phyloP scores from a whole-genome alignment of 202 grass and related monocot genomes.

The Digitaria exilis region DNA sequence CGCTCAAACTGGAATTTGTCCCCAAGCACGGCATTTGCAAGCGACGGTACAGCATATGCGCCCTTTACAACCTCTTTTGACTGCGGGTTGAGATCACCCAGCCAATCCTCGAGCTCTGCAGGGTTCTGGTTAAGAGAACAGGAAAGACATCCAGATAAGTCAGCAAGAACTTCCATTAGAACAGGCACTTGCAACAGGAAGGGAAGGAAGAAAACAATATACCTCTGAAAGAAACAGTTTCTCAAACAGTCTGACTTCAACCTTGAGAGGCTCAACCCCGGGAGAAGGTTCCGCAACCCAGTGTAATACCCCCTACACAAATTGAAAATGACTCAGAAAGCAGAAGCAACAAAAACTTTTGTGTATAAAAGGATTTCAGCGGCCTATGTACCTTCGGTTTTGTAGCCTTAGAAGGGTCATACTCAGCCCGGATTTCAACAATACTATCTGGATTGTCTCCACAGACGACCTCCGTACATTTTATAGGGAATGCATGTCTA shows the following conservation, averaged over 20 bases:
- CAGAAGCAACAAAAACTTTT: background rate
- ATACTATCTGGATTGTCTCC: slow-evolving; percentile 57
- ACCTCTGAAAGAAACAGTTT: slow-evolving; percentile 85
- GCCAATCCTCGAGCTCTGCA: slow-evolving; percentile 72
- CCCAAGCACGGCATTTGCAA: slow-evolving; percentile 47
- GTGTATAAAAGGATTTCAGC: slow-evolving; percentile 20
- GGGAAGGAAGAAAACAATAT: background rate
- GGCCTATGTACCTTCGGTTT: slow-evolving; percentile 65
- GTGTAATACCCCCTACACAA: slow-evolving; percentile 76
- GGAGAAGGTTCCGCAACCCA: slow-evolving; percentile 82
- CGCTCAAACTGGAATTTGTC: slow-evolving; percentile 93
- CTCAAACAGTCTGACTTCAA: slow-evolving; percentile 79
- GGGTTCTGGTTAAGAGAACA: slow-evolving; percentile 59
- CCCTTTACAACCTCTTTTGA: slow-evolving; percentile 73
- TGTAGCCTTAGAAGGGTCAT: slow-evolving; percentile 66
- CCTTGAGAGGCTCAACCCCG: slow-evolving; percentile 74
- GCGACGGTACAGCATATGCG: slow-evolving; percentile 64
- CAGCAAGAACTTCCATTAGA: slow-evolving; percentile 17
- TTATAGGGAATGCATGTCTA: slow-evolving; percentile 87
- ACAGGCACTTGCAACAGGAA: background rate
- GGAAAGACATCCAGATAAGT: background rate
- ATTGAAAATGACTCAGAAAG: background rate
- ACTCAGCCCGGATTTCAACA: slow-evolving; percentile 69
- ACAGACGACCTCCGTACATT: slow-evolving; percentile 71
- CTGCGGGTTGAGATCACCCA: slow-evolving; percentile 72